These are phyloP conservation scores for Wickerhamiella lipophila DNA, from an alignment of 805 yeast species.

Conservation along the genomic window DNA sequence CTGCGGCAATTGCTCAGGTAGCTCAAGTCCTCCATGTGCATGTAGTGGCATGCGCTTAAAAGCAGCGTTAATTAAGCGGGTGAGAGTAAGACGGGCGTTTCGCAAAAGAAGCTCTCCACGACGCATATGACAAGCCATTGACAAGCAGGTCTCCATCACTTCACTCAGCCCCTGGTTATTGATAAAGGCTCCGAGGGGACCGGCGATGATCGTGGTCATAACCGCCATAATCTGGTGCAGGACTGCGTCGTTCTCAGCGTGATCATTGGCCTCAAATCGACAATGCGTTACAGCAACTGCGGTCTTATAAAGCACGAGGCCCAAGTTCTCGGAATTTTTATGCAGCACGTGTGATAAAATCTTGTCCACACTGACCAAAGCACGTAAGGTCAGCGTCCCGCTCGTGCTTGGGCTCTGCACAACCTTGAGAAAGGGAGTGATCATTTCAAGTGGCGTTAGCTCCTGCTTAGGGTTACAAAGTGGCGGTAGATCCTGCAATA, in stretches of 20 bases:
- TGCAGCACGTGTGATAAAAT: constrained; percentile 62
- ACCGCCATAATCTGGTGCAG: constrained; percentile 68
- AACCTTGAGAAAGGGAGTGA: constrained; percentile 77
- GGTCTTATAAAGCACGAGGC: constrained; percentile 48
- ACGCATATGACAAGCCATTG: constrained; percentile 83
- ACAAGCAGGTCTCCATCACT: constrained; percentile 79
- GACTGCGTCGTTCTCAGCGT: constrained; percentile 82
- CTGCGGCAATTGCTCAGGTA: neutral
- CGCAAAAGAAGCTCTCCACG: constrained; percentile 79
- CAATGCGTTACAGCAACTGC: constrained; percentile 78
- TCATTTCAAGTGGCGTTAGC: constrained; percentile 57
- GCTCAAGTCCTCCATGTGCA: neutral
- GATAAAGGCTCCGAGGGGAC: constrained; percentile 52
- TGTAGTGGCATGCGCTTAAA: constrained; percentile 11
- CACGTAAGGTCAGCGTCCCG: constrained; percentile 72
- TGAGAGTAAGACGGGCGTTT: constrained; percentile 46
- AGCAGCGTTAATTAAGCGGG: constrained; percentile 15
- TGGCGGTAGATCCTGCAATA: constrained; percentile 67
- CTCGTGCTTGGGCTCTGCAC: constrained; percentile 75
- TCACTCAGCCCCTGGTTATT: constrained; percentile 78
- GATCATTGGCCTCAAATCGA: constrained; percentile 90
- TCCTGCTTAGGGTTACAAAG: constrained; percentile 44
- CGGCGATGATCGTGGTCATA: constrained; percentile 51
- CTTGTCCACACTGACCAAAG: constrained; percentile 62
- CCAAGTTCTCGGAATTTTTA: constrained; percentile 40